Percentiles rank a stretch among this genome's conserved stretches.
These are phyloP conservation scores for Moricandia arvensis DNA, from an alignment of 345 rosid species.

Conservation along the genomic window DNA sequence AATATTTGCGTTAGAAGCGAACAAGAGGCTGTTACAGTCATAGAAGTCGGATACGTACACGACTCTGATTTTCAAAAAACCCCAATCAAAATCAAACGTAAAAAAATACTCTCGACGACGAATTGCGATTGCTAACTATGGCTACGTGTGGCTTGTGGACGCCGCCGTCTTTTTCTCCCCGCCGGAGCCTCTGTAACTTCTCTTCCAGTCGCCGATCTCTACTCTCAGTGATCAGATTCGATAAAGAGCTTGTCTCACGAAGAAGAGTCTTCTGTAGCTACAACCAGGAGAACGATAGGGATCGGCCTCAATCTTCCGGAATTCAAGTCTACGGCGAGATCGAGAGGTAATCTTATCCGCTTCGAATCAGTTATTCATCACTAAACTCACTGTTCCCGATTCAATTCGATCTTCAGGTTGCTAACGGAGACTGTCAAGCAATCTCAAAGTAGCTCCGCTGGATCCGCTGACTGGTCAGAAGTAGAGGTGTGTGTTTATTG, in stretches of 20 bases:
- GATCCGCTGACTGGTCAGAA: conserved; percentile 69
- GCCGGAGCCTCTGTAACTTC: conserved; percentile 12
- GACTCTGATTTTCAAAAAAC: conserved; percentile 8
- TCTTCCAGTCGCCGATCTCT: background rate
- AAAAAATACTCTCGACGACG: too few relatives aligned
- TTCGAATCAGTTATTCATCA: background rate
- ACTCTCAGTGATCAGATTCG: background rate
- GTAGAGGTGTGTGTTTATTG: conserved; percentile 56
- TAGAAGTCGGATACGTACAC: conserved; percentile 20
- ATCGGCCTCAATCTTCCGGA: conserved; percentile 54
- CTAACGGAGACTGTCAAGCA: conserved; percentile 80
- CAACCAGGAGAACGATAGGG: conserved; percentile 22
- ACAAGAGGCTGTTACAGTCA: conserved; percentile 24
- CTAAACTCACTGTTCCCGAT: background rate
- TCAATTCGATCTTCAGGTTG: conserved; percentile 47
- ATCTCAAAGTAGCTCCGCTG: conserved; percentile 66
- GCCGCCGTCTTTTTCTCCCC: conserved; percentile 32
- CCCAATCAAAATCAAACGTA: background rate
- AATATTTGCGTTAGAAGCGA: conserved; percentile 17
- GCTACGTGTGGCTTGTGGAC: conserved; percentile 30
- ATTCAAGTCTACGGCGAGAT: conserved; percentile 78
- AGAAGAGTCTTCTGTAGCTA: conserved; percentile 28
- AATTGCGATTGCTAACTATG: conserved; percentile 1
- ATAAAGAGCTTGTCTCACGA: background rate
- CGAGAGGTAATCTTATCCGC: conserved; percentile 53